A percentile compares a stretch with the other conserved stretches of the same genome.
Evolutionary conservation across 768 basidiomycete species (phyloP).

Genomic region (Trametes maxima): DNA sequence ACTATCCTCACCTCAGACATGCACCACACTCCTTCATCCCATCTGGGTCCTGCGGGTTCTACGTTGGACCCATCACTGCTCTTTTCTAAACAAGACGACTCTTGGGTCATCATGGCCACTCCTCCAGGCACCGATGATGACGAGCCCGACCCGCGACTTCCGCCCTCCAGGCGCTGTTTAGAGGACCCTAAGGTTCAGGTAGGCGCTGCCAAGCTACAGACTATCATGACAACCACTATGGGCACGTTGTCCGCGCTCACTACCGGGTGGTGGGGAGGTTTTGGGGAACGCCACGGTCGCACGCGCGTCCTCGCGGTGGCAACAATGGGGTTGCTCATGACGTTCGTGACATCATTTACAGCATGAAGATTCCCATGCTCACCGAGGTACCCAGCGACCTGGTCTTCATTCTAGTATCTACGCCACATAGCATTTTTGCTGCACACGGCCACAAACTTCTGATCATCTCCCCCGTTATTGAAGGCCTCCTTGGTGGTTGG

Average conservation of each 20-base stretch:
- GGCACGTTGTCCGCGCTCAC: slow-evolving; percentile 79
- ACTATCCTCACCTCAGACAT: slow-evolving; percentile 8
- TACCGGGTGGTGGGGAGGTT: slow-evolving; percentile 86
- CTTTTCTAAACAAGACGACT: slow-evolving; percentile 19
- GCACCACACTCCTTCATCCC: slow-evolving; percentile 1
- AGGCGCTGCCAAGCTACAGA: slow-evolving; percentile 73
- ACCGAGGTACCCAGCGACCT: slow-evolving; percentile 57
- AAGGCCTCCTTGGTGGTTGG: slow-evolving; percentile 83
- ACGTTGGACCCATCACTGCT: background rate
- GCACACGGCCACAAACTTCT: slow-evolving; percentile 74
- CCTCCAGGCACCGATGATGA: slow-evolving; percentile 33
- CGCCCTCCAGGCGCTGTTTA: slow-evolving; percentile 43
- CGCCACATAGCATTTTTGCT: slow-evolving; percentile 56
- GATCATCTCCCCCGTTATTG: slow-evolving; percentile 74
- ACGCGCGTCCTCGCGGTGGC: slow-evolving; percentile 71
- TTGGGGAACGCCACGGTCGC: slow-evolving; percentile 75
- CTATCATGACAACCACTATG: slow-evolving; percentile 75
- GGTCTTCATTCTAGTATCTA: slow-evolving; percentile 78
- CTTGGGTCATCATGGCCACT: background rate
- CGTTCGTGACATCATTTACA: slow-evolving; percentile 54
- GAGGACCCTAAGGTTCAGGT: slow-evolving; percentile 63
- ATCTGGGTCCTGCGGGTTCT: slow-evolving; percentile 5
- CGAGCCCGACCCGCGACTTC: slow-evolving; percentile 42
- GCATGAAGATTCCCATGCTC: slow-evolving; percentile 8
- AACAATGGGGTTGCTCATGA: slow-evolving; percentile 68